Conservation (phyloP, 2,329 filamentous ascomycete genomes). For the Fusarium begoniae region DNA sequence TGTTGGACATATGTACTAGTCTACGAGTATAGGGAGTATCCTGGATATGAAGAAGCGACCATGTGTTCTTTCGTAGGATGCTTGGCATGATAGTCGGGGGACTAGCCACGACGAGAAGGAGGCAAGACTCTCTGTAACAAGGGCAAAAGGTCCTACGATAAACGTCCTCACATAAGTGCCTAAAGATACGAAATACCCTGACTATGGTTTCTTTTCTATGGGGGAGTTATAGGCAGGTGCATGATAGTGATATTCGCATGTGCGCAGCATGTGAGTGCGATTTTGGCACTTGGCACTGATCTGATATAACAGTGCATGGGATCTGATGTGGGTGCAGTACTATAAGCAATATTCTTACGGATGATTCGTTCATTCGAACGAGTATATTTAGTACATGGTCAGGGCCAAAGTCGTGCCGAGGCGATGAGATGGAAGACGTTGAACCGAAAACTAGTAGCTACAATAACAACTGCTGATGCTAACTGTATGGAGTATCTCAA, state of each 20-base stretch:
- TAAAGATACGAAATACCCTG: not conserved
- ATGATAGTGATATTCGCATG: not conserved
- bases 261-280: not conserved
- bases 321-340: not conserved
- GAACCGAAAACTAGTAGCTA: not conserved
- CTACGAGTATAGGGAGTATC: not conserved
- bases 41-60: not conserved
- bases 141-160: slow-evolving; percentile 18
- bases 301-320: not conserved
- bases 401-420: not conserved
- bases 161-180: not conserved
- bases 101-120: slow-evolving; percentile 28
- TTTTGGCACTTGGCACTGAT: not conserved
- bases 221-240: not conserved
- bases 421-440: not conserved
- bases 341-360: not conserved
- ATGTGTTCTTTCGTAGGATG: not conserved
- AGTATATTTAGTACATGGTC: not conserved
- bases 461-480: not conserved
- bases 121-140: slow-evolving; percentile 5
- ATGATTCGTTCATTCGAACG: not conserved
- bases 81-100: slow-evolving; percentile 12
- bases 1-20: not conserved
- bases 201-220: not conserved
- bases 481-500: too few relatives aligned